These are phyloP conservation scores for Vigna hirtella DNA, from an alignment of 306 rosid genomes.

Conservation along the genomic window DNA sequence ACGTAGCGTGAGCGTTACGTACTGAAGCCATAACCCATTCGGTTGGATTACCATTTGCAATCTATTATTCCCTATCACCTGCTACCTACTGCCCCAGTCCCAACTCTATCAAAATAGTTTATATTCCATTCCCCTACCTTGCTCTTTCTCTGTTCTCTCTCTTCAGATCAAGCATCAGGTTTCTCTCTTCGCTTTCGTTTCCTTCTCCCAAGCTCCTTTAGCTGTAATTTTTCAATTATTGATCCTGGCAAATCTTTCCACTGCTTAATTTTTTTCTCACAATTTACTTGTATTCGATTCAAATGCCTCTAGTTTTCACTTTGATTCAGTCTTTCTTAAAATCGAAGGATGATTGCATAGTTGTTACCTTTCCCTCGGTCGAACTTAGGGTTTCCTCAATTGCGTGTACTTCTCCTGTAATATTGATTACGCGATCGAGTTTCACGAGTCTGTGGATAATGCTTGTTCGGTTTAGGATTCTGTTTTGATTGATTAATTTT, in stretches of 20 bases:
- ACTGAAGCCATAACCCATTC: neutral
- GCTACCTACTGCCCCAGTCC: neutral
- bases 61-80: constrained; percentile 4
- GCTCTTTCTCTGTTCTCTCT: neutral
- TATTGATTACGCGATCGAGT: constrained; percentile 21
- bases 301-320: neutral
- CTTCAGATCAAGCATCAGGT: constrained; percentile 45
- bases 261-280: neutral
- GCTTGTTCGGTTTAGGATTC: neutral
- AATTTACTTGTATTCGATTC: constrained; percentile 16
- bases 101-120: neutral
- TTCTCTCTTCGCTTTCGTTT: neutral
- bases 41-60: constrained; percentile 13
- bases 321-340: neutral
- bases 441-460: neutral
- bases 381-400: constrained; percentile 41
- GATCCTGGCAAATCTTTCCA: constrained; percentile 12
- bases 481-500: neutral
- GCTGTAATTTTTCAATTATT: neutral
- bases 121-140: neutral
- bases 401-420: neutral
- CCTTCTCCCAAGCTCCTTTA: neutral
- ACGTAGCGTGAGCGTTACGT: neutral
- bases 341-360: neutral
- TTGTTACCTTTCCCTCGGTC: neutral